Evolutionary conservation across 345 rosid genomes (phyloP).

Genomic region (Hibiscus tridactylites): DNA sequence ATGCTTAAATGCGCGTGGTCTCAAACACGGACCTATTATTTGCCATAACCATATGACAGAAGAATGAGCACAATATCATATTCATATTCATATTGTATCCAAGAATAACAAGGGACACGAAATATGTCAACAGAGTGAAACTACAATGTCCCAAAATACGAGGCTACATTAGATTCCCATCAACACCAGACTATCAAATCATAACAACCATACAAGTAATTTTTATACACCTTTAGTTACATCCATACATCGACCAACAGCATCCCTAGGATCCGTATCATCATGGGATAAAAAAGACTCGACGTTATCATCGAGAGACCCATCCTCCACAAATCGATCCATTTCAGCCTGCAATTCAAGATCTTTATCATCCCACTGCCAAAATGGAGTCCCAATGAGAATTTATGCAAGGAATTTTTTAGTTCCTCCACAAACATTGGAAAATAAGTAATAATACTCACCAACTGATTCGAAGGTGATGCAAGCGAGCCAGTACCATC

Average conservation of each 20-base stretch:
- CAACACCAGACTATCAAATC: neutral
- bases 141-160: neutral
- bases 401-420: constrained; percentile 25
- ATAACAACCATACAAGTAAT: neutral
- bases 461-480: constrained; percentile 90
- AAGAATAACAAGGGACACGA: neutral
- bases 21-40: neutral
- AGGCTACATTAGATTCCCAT: neutral
- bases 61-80: neutral
- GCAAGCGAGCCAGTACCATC: constrained; percentile 85
- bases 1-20: neutral
- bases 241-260: constrained; percentile 76
- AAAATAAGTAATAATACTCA: constrained; percentile 29
- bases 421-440: constrained; percentile 22
- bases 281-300: constrained; percentile 96
- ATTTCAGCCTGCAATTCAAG: constrained; percentile 89
- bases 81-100: constrained; percentile 4
- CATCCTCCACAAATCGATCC: constrained; percentile 94
- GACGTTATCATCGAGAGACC: constrained; percentile 85
- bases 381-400: constrained; percentile 49
- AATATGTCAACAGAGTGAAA: neutral
- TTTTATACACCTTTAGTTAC: constrained; percentile 46
- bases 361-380: constrained; percentile 70
- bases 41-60: neutral
- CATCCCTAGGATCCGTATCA: constrained; percentile 76